Evolutionary conservation across 129 eudicot genomes (phyloP).

Genomic region (Centrapalus pauciflorus): DNA sequence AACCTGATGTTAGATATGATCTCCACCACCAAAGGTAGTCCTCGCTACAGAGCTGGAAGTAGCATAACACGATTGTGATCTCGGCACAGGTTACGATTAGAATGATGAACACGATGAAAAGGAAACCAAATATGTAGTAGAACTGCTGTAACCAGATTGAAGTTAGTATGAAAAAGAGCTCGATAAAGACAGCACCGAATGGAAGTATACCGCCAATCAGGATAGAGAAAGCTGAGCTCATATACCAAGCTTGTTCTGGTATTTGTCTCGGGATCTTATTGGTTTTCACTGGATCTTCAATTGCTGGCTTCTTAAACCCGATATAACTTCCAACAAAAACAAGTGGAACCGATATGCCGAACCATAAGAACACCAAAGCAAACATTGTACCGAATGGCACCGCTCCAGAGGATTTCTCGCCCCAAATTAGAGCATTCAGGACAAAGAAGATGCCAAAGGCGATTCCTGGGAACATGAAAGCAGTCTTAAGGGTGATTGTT

Average conservation of each 20-base stretch:
- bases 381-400: slow-evolving; percentile 84
- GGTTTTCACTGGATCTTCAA: slow-evolving; percentile 71
- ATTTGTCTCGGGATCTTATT: slow-evolving; percentile 73
- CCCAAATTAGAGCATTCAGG: slow-evolving; percentile 62
- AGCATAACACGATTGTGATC: slow-evolving; percentile 68
- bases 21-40: slow-evolving; percentile 88
- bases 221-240: slow-evolving; percentile 69
- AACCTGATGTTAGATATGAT: slow-evolving; percentile 61
- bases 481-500: slow-evolving; percentile 45
- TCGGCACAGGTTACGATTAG: slow-evolving; percentile 62
- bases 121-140: slow-evolving; percentile 70
- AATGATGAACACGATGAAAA: slow-evolving; percentile 61
- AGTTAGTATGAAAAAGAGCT: slow-evolving; percentile 70
- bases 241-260: slow-evolving; percentile 80
- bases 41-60: slow-evolving; percentile 79
- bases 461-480: slow-evolving; percentile 68
- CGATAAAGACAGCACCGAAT: slow-evolving; percentile 64
- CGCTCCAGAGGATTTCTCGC: slow-evolving; percentile 68
- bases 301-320: slow-evolving; percentile 53
- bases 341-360: slow-evolving; percentile 71
- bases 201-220: slow-evolving; percentile 73
- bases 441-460: slow-evolving; percentile 51
- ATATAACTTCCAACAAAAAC: slow-evolving; percentile 66
- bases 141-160: slow-evolving; percentile 75
- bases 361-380: slow-evolving; percentile 62